Percentiles rank a stretch among this genome's conserved stretches.
phyloP scores from a whole-genome alignment of 768 basidiomycete species.

The Mrakia frigida region DNA sequence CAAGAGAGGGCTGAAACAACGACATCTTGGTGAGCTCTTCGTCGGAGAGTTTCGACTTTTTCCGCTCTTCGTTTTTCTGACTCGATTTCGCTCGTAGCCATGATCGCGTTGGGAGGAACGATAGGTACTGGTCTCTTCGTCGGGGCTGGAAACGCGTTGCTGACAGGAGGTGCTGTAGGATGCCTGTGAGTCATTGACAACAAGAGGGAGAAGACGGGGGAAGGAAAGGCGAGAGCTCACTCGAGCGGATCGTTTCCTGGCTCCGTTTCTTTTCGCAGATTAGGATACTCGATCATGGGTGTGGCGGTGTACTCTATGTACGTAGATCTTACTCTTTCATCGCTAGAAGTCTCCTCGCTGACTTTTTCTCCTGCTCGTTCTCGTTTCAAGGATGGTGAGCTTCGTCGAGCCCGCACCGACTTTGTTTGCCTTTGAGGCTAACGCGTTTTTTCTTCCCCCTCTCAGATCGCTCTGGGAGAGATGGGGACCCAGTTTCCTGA shows the following conservation, averaged over 20 bases:
- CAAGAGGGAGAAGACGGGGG: background rate
- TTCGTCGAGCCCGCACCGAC: background rate
- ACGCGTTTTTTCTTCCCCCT: background rate
- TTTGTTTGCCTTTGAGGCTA: background rate
- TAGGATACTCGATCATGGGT: conserved; percentile 8
- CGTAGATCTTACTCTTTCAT: background rate
- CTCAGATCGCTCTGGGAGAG: conserved; percentile 33
- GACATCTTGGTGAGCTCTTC: conserved; percentile 13
- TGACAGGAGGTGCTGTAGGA: conserved; percentile 22
- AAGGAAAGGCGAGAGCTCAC: background rate
- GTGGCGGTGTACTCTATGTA: background rate
- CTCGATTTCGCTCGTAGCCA: background rate
- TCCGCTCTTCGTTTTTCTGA: background rate
- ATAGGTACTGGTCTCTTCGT: conserved; percentile 30
- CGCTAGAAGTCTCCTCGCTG: background rate
- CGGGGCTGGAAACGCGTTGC: conserved; percentile 9
- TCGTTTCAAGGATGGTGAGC: background rate
- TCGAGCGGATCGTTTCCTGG: background rate
- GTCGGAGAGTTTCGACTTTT: background rate
- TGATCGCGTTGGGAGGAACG: conserved; percentile 27
- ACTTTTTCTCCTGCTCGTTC: background rate
- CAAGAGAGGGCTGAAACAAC: conserved; percentile 18
- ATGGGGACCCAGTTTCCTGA: conserved; percentile 38
- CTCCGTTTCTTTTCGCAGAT: background rate
- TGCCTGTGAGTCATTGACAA: conserved; percentile 10